phyloP scores from a whole-genome alignment of 441 rosid species.

The Croton setiger region DNA sequence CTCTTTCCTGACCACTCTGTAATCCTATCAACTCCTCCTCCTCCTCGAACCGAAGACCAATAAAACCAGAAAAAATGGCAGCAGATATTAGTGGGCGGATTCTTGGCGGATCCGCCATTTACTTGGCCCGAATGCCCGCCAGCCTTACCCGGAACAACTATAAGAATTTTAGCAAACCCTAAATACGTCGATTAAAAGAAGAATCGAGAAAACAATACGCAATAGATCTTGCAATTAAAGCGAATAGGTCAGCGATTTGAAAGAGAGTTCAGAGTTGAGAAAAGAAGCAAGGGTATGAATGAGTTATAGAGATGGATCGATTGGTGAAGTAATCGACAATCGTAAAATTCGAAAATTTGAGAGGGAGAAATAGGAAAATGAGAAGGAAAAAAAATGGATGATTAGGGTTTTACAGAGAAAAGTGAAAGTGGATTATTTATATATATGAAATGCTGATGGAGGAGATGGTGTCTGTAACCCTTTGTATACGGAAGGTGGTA shows the following conservation, averaged over 20 bases:
- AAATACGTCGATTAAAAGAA: constrained; percentile 9
- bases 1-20: constrained; percentile 30
- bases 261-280: constrained; percentile 3
- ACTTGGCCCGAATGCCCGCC: constrained; percentile 51
- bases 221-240: constrained; percentile 11
- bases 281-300: constrained; percentile 1
- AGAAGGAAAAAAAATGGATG: background rate
- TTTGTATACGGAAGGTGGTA: background rate
- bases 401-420: constrained; percentile 27
- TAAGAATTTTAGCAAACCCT: constrained; percentile 37
- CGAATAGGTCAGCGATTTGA: constrained; percentile 1
- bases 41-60: constrained; percentile 8
- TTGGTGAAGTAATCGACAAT: background rate
- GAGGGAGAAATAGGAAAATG: background rate
- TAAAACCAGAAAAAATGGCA: constrained; percentile 1
- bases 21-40: constrained; percentile 29
- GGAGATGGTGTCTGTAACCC: background rate
- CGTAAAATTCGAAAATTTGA: background rate
- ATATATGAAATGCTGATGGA: background rate
- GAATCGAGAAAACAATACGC: background rate
- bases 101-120: constrained; percentile 93
- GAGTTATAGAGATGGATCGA: constrained; percentile 15
- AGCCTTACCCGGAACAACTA: constrained; percentile 37
- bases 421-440: background rate
- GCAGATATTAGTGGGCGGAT: constrained; percentile 34